phyloP scores from a whole-genome alignment of 305 asterid genomes.

The Fraxinus nigra region DNA sequence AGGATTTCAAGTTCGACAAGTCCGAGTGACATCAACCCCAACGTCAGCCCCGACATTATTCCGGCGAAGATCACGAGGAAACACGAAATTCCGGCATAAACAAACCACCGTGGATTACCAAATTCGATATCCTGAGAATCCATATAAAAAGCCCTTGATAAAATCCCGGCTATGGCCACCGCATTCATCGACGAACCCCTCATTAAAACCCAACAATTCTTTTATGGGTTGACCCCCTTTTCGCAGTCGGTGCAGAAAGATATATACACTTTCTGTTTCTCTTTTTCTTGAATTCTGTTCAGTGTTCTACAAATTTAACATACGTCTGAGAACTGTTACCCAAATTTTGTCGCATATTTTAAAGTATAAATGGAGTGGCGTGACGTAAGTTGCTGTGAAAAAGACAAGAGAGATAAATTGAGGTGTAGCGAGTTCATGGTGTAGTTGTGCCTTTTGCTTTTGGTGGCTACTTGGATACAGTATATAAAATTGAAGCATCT shows the following conservation, averaged over 20 bases:
- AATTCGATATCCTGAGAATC: slow-evolving; percentile 77
- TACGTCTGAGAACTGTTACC: neutral
- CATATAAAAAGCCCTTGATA: slow-evolving; percentile 44
- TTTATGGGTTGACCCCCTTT: neutral
- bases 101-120: slow-evolving; percentile 89
- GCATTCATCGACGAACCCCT: slow-evolving; percentile 45
- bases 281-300: neutral
- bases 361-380: neutral
- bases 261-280: neutral
- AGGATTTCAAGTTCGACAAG: slow-evolving; percentile 91
- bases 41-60: slow-evolving; percentile 86
- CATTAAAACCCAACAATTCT: neutral
- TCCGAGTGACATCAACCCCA: slow-evolving; percentile 94
- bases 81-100: slow-evolving; percentile 85
- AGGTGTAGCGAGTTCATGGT: neutral
- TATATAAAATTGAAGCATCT: neutral
- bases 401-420: neutral
- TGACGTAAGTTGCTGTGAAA: neutral
- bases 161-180: slow-evolving; percentile 32
- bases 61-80: slow-evolving; percentile 93
- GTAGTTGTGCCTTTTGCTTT: neutral
- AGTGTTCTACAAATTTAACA: neutral
- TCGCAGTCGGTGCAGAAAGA: neutral
- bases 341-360: neutral
- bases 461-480: neutral